A percentile compares a stretch with the other conserved stretches of the same genome.
Evolutionary conservation across 2,329 filamentous ascomycete genomes (phyloP).

Genomic region (Botrytis aclada): DNA sequence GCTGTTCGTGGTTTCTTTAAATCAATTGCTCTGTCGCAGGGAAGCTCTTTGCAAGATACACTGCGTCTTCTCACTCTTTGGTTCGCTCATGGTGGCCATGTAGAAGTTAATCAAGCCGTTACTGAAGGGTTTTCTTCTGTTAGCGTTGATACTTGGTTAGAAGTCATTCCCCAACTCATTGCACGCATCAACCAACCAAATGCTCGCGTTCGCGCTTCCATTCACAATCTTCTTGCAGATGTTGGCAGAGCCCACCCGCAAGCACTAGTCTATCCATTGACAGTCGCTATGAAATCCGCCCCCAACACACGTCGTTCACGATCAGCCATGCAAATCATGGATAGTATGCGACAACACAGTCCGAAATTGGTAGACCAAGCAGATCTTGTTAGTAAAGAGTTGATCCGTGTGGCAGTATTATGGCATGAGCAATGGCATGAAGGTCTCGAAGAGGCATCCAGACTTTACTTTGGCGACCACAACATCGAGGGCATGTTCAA

Average conservation of each 20-base stretch:
- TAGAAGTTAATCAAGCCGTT: conserved; percentile 83
- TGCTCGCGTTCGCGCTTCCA: conserved; percentile 78
- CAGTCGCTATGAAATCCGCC: conserved; percentile 92
- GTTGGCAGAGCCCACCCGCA: conserved; percentile 94
- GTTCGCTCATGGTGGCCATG: conserved; percentile 88
- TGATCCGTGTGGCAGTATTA: conserved; percentile 92
- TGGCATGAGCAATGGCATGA: conserved; percentile 99
- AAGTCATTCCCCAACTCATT: conserved; percentile 96
- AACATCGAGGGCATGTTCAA: conserved; percentile 98
- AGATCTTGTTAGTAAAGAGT: conserved; percentile 89
- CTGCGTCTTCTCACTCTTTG: conserved; percentile 88
- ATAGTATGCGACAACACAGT: conserved; percentile 95
- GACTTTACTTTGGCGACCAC: conserved; percentile 94
- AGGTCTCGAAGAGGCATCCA: conserved; percentile 91
- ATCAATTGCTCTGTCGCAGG: conserved; percentile 87
- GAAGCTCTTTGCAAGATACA: conserved; percentile 93
- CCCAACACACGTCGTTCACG: conserved; percentile 79
- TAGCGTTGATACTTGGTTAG: conserved; percentile 96
- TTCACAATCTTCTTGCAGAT: conserved; percentile 88
- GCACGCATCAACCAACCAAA: conserved; percentile 97
- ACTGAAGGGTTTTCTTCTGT: conserved; percentile 88
- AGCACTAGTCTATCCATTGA: conserved; percentile 93
- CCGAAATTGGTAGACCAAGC: conserved; percentile 90
- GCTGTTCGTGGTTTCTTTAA: conserved; percentile 96
- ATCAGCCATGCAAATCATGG: conserved; percentile 92